phyloP scores from a whole-genome alignment of 169 alveolate genomes.

The Cryptosporidium baileyi region DNA sequence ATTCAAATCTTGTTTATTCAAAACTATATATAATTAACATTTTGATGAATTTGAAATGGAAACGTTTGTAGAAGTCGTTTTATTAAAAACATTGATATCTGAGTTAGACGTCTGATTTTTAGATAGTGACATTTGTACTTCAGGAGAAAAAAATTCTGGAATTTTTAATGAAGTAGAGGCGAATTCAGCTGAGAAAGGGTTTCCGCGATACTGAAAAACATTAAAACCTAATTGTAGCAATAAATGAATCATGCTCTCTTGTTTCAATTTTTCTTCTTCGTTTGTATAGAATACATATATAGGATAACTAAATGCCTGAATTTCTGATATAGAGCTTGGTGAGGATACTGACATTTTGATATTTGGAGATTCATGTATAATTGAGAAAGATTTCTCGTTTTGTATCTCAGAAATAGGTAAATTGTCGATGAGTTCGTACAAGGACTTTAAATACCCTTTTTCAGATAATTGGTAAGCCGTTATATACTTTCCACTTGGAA shows the following conservation, averaged over 20 bases:
- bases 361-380: neutral
- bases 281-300: constrained; percentile 19
- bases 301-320: neutral
- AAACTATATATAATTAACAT: too few species aligned
- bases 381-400: neutral
- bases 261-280: constrained; percentile 22
- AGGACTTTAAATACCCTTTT: constrained; percentile 11
- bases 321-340: constrained; percentile 20
- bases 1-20: too few species aligned
- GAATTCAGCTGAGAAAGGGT: neutral
- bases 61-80: too few species aligned
- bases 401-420: neutral
- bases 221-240: constrained; percentile 52
- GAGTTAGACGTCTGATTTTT: too few species aligned
- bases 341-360: neutral
- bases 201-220: constrained; percentile 35
- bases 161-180: neutral
- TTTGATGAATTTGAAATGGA: too few species aligned
- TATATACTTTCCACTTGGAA: constrained; percentile 15
- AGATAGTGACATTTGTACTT: too few species aligned
- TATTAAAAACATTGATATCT: too few species aligned
- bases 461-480: constrained; percentile 12
- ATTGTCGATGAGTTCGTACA: constrained; percentile 2
- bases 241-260: constrained; percentile 53
- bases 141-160: constrained; percentile 37